Conservation (phyloP, 805 yeast species). For the Wickerhamiella dianesei region DNA sequence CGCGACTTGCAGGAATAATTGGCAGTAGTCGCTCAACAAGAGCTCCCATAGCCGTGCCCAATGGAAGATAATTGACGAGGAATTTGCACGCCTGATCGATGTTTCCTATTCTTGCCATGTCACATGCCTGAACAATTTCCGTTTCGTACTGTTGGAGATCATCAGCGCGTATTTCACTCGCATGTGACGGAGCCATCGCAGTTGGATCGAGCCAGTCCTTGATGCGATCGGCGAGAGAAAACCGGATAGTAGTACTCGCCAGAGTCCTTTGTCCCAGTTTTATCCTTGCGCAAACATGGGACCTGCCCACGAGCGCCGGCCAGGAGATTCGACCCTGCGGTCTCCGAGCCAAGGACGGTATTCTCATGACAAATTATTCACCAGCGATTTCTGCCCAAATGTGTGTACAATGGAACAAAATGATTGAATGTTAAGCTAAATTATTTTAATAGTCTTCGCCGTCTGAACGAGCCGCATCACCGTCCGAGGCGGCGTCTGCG, state of each 20-base stretch:
- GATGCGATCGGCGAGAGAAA: slow-evolving; percentile 13
- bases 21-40: slow-evolving; percentile 12
- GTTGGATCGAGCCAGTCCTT: slow-evolving; percentile 10
- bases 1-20: slow-evolving; percentile 1
- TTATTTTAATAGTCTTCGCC: slow-evolving; percentile 5
- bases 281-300: background rate
- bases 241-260: background rate
- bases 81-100: slow-evolving; percentile 8
- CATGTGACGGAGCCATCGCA: slow-evolving; percentile 2
- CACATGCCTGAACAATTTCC: slow-evolving; percentile 5
- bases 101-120: slow-evolving; percentile 2
- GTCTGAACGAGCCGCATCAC: slow-evolving; percentile 20
- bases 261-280: background rate
- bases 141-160: slow-evolving; percentile 2
- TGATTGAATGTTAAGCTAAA: too few relatives aligned
- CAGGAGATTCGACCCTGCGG: background rate
- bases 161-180: background rate
- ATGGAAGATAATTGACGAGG: slow-evolving; percentile 11
- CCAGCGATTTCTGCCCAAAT: background rate
- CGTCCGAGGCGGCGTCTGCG: slow-evolving; percentile 16
- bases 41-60: slow-evolving; percentile 9
- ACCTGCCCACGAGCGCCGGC: background rate
- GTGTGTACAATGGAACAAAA: too few relatives aligned
- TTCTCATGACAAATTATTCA: background rate
- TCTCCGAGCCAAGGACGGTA: background rate